Evolutionary conservation across 164 flowering plant species (phyloP).

Genomic region (Stephania japonica): DNA sequence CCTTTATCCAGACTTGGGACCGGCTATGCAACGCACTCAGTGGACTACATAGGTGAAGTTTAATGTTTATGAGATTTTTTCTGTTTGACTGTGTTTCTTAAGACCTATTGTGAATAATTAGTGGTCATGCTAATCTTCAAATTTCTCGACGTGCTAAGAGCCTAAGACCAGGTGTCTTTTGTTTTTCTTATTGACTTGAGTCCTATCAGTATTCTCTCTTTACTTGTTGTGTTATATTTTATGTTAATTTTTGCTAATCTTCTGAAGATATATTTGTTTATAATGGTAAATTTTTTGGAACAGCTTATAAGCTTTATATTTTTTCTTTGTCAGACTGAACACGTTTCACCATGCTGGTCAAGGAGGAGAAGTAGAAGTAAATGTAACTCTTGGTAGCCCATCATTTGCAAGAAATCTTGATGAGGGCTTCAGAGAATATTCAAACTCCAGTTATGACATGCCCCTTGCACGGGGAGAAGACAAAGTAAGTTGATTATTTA

Average conservation of each 20-base stretch:
- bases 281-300: background rate
- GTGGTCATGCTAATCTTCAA: too few relatives aligned
- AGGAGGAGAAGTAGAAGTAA: slow-evolving; percentile 96
- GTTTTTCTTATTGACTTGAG: too few relatives aligned
- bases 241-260: background rate
- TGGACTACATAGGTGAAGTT: too few relatives aligned
- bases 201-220: too few relatives aligned
- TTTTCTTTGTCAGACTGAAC: slow-evolving; percentile 56
- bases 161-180: too few relatives aligned
- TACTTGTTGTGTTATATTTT: too few relatives aligned
- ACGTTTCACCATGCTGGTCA: slow-evolving; percentile 98
- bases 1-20: too few relatives aligned
- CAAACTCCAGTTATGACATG: slow-evolving; percentile 87
- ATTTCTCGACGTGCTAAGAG: too few relatives aligned
- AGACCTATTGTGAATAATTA: too few relatives aligned
- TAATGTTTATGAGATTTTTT: background rate
- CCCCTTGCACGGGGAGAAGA: slow-evolving; percentile 46
- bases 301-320: background rate
- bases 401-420: slow-evolving; percentile 88
- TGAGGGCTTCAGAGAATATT: slow-evolving; percentile 70
- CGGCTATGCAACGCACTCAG: too few relatives aligned
- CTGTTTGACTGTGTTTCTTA: too few relatives aligned
- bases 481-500: slow-evolving; percentile 42
- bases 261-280: background rate
- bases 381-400: slow-evolving; percentile 99